Conservation (phyloP, 345 rosid genomes). For the Mangifera indica region DNA sequence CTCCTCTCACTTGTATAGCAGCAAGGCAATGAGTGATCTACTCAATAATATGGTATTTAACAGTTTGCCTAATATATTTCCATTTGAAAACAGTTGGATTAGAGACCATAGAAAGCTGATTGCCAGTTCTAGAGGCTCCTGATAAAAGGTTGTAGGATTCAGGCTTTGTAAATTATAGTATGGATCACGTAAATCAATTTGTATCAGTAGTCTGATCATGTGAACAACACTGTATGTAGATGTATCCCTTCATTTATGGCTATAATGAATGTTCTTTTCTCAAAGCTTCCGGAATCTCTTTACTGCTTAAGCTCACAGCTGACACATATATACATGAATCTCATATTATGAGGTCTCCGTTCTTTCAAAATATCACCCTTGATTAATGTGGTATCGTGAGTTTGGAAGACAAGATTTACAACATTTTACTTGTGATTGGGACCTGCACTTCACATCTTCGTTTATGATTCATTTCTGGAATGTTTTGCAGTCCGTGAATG, state of each 20-base stretch:
- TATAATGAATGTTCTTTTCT: background rate
- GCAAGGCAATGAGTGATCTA: background rate
- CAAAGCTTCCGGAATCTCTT: background rate
- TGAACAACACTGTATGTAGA: background rate
- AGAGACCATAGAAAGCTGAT: background rate
- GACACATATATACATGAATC: background rate
- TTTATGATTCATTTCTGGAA: too few relatives aligned
- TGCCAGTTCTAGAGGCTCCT: background rate
- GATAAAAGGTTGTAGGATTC: background rate
- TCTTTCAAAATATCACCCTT: background rate
- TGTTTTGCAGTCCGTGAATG: too few relatives aligned
- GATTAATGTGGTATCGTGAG: background rate
- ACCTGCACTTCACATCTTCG: too few relatives aligned
- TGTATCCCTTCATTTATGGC: background rate
- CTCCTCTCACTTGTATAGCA: background rate
- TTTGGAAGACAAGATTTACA: background rate
- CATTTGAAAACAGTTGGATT: background rate
- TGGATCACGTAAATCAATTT: constrained; percentile 1
- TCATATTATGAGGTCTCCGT: background rate
- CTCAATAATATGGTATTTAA: background rate
- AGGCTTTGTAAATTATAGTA: background rate
- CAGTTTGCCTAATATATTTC: constrained; percentile 1
- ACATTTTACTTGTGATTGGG: background rate
- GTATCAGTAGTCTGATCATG: background rate
- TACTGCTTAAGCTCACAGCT: background rate